Conservation (phyloP, 2,329 filamentous ascomycete genomes). For the Cadophora malorum region DNA sequence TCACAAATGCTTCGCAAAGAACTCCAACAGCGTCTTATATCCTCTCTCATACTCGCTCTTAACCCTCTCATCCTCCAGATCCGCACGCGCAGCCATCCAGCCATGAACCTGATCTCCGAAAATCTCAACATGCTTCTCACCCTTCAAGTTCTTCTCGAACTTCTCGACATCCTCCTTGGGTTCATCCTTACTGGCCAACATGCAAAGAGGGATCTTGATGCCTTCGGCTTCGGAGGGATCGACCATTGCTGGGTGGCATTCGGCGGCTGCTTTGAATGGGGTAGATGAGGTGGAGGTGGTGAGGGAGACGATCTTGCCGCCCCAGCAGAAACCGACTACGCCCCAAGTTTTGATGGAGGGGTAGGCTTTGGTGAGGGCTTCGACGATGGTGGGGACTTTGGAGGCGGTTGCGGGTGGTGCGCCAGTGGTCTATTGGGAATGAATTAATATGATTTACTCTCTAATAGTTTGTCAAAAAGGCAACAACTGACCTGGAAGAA, state of each 20-base stretch:
- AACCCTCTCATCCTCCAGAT: constrained; percentile 54
- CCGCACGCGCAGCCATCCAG: constrained; percentile 63
- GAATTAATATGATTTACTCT: background rate
- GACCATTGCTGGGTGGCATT: constrained; percentile 67
- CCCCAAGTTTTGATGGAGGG: constrained; percentile 57
- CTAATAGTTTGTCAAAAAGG: background rate
- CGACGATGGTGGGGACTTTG: constrained; percentile 58
- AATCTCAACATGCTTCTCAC: constrained; percentile 55
- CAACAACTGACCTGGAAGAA: constrained; percentile 57
- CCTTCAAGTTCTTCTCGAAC: constrained; percentile 52
- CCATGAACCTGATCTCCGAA: constrained; percentile 60
- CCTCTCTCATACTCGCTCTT: constrained; percentile 56
- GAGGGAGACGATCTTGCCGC: constrained; percentile 44
- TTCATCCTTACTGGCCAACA: constrained; percentile 73
- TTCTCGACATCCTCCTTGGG: constrained; percentile 51
- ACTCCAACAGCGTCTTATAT: constrained; percentile 53
- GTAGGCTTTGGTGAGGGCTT: constrained; percentile 56
- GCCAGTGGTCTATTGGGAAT: constrained; percentile 27
- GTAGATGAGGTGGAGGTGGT: constrained; percentile 32
- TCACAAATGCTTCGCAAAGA: constrained; percentile 51
- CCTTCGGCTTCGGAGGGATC: constrained; percentile 64
- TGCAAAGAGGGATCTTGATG: constrained; percentile 65
- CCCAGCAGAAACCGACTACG: constrained; percentile 45
- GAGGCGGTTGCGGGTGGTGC: constrained; percentile 48
- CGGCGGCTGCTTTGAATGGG: constrained; percentile 60